A percentile compares a stretch with the other conserved stretches of the same genome.
These are phyloP conservation scores for Dactylonectria estremocensis DNA, from an alignment of 2,329 filamentous ascomycete genomes.

Conservation along the genomic window DNA sequence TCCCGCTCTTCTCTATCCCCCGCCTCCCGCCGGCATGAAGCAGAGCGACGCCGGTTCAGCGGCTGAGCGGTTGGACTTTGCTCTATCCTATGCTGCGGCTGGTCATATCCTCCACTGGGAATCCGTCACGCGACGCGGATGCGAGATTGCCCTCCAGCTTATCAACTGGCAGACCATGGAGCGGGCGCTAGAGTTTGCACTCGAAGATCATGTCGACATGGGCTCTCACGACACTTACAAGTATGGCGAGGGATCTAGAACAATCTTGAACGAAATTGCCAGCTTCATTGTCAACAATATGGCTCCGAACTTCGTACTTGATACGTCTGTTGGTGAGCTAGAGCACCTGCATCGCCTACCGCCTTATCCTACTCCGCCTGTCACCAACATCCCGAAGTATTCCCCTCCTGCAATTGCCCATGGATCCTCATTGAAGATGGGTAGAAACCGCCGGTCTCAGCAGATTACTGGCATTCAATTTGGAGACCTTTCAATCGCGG, in stretches of 20 bases:
- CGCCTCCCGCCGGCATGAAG: conserved; percentile 47
- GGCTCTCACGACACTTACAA: conserved; percentile 63
- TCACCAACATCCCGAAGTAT: conserved; percentile 29
- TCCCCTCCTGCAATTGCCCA: conserved; percentile 52
- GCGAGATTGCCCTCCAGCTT: conserved; percentile 71
- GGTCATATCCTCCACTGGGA: conserved; percentile 71
- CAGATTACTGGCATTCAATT: conserved; percentile 78
- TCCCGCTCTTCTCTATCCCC: conserved; percentile 62
- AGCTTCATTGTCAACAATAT: conserved; percentile 74
- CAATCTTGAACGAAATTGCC: conserved; percentile 69
- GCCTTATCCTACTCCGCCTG: conserved; percentile 33
- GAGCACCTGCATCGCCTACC: conserved; percentile 60
- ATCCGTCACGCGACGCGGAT: conserved; percentile 69
- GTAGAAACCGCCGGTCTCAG: conserved; percentile 60
- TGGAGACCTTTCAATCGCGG: conserved; percentile 71
- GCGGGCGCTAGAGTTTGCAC: conserved; percentile 71
- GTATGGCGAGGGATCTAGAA: conserved; percentile 67
- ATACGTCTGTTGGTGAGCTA: conserved; percentile 59
- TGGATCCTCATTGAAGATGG: conserved; percentile 55
- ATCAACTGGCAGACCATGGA: conserved; percentile 76
- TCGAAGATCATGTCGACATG: conserved; percentile 57
- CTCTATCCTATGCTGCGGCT: conserved; percentile 76
- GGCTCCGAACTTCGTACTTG: conserved; percentile 72
- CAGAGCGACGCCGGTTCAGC: conserved; percentile 56
- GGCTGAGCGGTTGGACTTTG: conserved; percentile 66